Evolutionary conservation across 768 basidiomycete genomes (phyloP), one percentile per base, ranked within the genome.

Genomic region (Aureoboletus auriporus): DNA sequence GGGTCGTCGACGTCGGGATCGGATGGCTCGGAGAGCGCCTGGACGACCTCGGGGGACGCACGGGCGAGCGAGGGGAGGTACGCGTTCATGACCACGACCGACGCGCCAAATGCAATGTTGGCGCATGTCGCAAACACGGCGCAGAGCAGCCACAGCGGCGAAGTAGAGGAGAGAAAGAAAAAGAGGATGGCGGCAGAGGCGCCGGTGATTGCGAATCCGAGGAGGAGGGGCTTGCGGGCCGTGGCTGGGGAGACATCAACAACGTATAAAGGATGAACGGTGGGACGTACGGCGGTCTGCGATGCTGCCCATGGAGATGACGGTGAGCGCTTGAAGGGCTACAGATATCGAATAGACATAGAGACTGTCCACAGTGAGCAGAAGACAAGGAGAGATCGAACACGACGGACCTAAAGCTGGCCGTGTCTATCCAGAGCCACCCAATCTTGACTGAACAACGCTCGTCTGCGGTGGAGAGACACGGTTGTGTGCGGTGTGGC

Each of bases 231-330:
- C 62, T 94, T 94, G 30, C 95, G 82, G 56, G 83, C 82, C 3
- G 78, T 68, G 0, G 80, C 86, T 72, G 73, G 66, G 72, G n/a
- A 5, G 30, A 23, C 7, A 7, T 17, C 28, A 20, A 7, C 16
- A 16, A 20, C 8, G 27, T n/a, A 8, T 8, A 8, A 23, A 23
- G 20, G 20, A 23, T 23, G 20, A 23, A 4, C 20, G 20, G 20
- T 3, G 10, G 0, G 16, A 74, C 88, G 50, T 57, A 94, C 93
- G 83, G 53, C 89, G 82, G 68, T 98, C 92, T 1, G 94, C 95
- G 47, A 95, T 83, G 13, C 83, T 83, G 7, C 92, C 91, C 76
- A 96, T 89, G 6, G 94, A 93, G 47, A 99, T 93, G 34, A 99
- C 93, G 0, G 86, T 90, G n/a, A 97, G 59, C 0, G 93, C 94